phyloP scores from a whole-genome alignment of 345 rosid genomes.

The Conringia planisiliqua region DNA sequence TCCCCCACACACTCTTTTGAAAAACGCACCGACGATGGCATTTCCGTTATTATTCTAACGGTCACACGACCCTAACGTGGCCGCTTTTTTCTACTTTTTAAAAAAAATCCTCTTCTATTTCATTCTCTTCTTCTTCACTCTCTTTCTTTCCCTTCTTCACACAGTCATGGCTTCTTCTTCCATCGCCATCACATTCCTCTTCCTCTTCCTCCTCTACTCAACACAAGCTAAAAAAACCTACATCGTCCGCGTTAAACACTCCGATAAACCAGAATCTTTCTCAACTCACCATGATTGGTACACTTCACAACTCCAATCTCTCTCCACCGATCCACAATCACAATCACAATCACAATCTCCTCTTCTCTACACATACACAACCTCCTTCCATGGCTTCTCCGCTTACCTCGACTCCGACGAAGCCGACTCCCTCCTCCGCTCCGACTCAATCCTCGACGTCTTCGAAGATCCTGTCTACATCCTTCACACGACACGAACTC shows the following conservation, averaged over 20 bases:
- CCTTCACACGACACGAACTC: slow-evolving; percentile 83
- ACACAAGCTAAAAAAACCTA: slow-evolving; percentile 43
- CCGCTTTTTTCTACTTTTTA: neutral
- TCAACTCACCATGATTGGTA: slow-evolving; percentile 71
- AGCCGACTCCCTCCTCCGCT: slow-evolving; percentile 48
- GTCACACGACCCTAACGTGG: slow-evolving; percentile 35
- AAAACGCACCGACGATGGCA: slow-evolving; percentile 37
- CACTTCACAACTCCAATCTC: slow-evolving; percentile 52
- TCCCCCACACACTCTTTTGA: slow-evolving; percentile 10
- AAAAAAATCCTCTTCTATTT: neutral
- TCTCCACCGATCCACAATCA: slow-evolving; percentile 37
- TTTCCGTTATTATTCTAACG: slow-evolving; percentile 21
- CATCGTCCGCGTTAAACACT: slow-evolving; percentile 70
- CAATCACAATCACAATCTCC: slow-evolving; percentile 45
- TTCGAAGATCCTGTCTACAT: slow-evolving; percentile 66
- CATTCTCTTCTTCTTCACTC: slow-evolving; percentile 8
- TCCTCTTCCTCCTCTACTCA: slow-evolving; percentile 1
- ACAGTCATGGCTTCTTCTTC: slow-evolving; percentile 29
- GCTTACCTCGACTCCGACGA: slow-evolving; percentile 55
- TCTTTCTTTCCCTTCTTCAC: slow-evolving; percentile 16
- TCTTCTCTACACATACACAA: slow-evolving; percentile 61
- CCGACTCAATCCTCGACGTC: slow-evolving; percentile 55
- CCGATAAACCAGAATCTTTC: slow-evolving; percentile 53
- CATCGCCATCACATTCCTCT: slow-evolving; percentile 6
- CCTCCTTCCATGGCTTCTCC: slow-evolving; percentile 70